Base-by-base conservation (phyloP, 177 flowering plant genomes). In the Vitis hybrid region DNA sequence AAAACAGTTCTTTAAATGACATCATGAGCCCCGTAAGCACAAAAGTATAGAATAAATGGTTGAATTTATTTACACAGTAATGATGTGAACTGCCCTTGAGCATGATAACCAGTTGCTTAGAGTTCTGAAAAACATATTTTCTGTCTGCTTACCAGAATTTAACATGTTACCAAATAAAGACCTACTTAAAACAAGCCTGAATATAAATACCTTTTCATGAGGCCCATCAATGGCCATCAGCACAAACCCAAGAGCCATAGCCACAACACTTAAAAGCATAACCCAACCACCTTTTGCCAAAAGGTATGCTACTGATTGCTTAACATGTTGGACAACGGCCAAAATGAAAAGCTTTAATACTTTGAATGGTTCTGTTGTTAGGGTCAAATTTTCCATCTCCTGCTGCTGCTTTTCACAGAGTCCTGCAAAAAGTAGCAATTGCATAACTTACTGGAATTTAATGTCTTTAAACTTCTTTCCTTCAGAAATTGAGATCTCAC, bases 151-250 rank as follows among this genome's bases (percentile, higher is more conserved):
- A 50, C 45, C 20, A 45, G 26, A 59, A 34, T 34, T 34, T 34
- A 29, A 18, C 16, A 45, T 29, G 3, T 31, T 34, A 4, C 59
- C 53, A 59, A 39, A 70, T 12, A 19, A 51, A 31, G 14, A 61
- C 8, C 19, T 34, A 26, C 67, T 9, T 15, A 70, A 26, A 22
- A 9, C 9, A 59, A 65, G 54, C 16, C 39, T 2, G 5, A 34
- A 34, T 34, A 4, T 34, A 34, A 34, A 15, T 84, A 96, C 99
- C 97, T 93, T 89, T 72, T 84, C 97, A 83, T 92, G 95, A 71
- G 93, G 89, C 53, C 95, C 94, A 75, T 86, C 95, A 74, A 85
- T 62, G 19, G 85, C 82, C 50, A 86, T 52, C 58, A 94, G 82
- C 60, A 87, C 71, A 75, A 84, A 13, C 19, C 79, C 89, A 66